Base-by-base conservation (phyloP, 345 rosid species). In the Conringia planisiliqua region DNA sequence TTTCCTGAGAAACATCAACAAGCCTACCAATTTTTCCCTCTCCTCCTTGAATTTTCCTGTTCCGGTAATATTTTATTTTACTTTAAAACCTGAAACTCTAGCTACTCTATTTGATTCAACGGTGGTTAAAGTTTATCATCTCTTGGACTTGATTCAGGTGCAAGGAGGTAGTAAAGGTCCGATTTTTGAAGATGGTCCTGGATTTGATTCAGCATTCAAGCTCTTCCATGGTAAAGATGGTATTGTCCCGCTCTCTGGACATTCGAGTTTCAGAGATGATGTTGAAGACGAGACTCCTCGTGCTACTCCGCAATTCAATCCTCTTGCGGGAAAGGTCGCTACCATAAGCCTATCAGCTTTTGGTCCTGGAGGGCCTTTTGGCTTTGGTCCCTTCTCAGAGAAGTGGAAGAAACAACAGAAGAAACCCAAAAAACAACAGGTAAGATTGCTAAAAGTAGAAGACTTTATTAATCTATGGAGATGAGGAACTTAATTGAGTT, bases 201-300 rank as follows among this genome's bases (percentile, higher is more conserved):
- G 83, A 62, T 90, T 93, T 76, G 86, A 83, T 59, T 71, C 60
- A 71, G 95, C 93, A 5, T 93, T 89, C 68, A 86, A 83, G 78
- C 85, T 90, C 51, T 93, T 93, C 80, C 98, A 93, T 73, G 97
- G 97, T 47, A 86, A 86, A 71, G 88, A 93, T 66, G 97, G 98
- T 59, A 78, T 93, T 62, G 86, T 93, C 18, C 98, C 98, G 5
- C 87, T 93, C 22, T 78, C 89, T 10, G 86, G 70, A 50, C 58
- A 38, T 60, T 84, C 89, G 8, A 52, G 57, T 73, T 55, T 44
- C 48, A 57, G 36, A 42, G 61, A 62, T 66, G 75, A 77, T 32
- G 6, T 54, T 43, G 35, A 47, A 66, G 46, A 63, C 5, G 66
- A 70, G 71, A 75, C 78, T 51, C 68, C 72, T 43, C 80, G 72